Evolutionary conservation across 1,139 yeast genomes (phyloP), one percentile per base, ranked within the genome.

Genomic region (Diutina sp.): DNA sequence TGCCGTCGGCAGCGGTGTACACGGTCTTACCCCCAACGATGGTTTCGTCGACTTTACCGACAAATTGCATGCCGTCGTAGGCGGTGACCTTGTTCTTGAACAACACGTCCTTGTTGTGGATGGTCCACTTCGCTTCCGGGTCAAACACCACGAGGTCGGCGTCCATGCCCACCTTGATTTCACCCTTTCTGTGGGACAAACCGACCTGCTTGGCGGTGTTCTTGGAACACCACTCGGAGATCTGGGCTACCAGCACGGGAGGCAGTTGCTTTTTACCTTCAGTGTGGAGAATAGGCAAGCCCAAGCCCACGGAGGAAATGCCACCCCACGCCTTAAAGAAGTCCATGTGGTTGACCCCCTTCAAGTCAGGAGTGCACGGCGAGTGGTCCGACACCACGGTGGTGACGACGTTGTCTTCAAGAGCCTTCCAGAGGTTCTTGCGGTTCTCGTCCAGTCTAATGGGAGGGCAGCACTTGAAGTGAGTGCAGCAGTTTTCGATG

Each of bases 281-380:
- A 1, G 96, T 87, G 76, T 80, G 84, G 58, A 91, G 71, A 52
- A 90, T 78, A 0, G 96, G 87, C 57, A 91, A 77, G 0, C 97
- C 97, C 56, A 90, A 81, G 0, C 98, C 98, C 32, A 91, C 95
- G 1, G 96, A 87, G 2, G 96, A 80, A 56, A 91, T 90, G n/a
- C 97, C 98, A 55, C 97, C 98, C 98, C 97, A 91, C 2, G 97
- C 96, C 54, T 83, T 80, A 67, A 90, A 83, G 67, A 90, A 91
- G 67, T 91, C 96, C 55, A 97, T 97, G 58, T 82, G 78, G 35
- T 84, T 87, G 58, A 90, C 74, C 29, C 87, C 86, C 68, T 90
- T 91, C 63, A 91, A 74, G 60, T 89, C 90, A 0, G 97, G 96
- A 0, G 96, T 89, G 70, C 98, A 91, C 6, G 97, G 98, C 2